Evolutionary conservation across 331 rosid species (phyloP), one percentile per base, ranked within the genome.

Genomic region (Rosa hybrid): DNA sequence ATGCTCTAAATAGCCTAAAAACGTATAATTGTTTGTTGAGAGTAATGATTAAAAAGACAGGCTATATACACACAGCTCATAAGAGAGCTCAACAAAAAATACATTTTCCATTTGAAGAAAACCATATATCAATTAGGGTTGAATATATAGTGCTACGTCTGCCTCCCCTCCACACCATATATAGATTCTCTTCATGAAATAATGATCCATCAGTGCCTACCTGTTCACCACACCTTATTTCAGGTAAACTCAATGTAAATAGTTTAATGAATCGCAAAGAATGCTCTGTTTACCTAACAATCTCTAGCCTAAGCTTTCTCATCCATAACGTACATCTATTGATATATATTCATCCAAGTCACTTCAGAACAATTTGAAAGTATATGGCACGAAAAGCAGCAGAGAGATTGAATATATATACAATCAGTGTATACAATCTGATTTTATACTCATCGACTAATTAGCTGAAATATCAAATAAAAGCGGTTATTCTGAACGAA

Each of bases 11-110:
- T 48, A 48, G 53, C 53, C 53, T 12, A 14, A 48, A 48, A 57
- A 34, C 12, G 63, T 67, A 42, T 20, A 44, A 42, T 65, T 42
- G 64, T 68, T 8, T 60, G 71, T 12, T 18, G 46, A 72, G 45
- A 65, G 48, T 51, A 49, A 51, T 82, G 75, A 82, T 63, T 82
- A 72, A 78, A 82, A 51, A 63, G 75, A 54, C 80, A 21, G 64
- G 63, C 68, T 57, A 77, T 57, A 77, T 50, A 75, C 78, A 48
- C 53, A 48, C 53, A 12, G 53, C 53, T 48, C 53, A 48, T 12
- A 42, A 9, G 51, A 77, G 74, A 77, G 74, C 78, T 85, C 69
- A 87, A 63, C 54, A 2, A 48, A 12, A 53, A 10, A 1, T 6
- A 54, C 80, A 25, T 78, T 81, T 71, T 41, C 1, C 41, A 27